These are phyloP conservation scores for Kodamaea hsintzibuensis DNA, from an alignment of 805 yeast genomes.

Conservation along the genomic window DNA sequence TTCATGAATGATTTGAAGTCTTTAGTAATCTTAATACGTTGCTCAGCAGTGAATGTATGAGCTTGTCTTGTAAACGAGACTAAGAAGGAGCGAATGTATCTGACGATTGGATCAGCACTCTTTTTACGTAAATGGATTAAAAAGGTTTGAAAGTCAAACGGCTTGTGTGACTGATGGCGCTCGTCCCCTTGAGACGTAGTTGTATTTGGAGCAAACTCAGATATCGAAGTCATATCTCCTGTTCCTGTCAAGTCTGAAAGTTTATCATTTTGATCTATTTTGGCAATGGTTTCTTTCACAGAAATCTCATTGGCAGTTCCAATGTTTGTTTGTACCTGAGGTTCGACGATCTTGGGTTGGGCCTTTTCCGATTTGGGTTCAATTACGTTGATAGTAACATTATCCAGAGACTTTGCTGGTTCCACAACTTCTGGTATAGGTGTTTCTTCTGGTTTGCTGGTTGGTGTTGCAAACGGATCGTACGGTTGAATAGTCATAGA, in stretches of 20 bases:
- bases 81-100: conserved; percentile 82
- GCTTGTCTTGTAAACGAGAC: conserved; percentile 67
- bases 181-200: conserved; percentile 24
- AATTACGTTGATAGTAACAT: not conserved
- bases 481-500: conserved; percentile 24
- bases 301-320: too few species aligned
- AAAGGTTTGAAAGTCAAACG: conserved; percentile 84
- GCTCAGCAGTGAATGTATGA: conserved; percentile 63
- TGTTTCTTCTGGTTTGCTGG: not conserved
- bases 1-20: conserved; percentile 79
- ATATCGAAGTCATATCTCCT: conserved; percentile 17
- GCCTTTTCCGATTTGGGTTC: not conserved
- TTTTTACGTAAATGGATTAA: conserved; percentile 67
- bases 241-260: conserved; percentile 15
- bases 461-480: conserved; percentile 12
- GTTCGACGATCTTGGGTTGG: not conserved
- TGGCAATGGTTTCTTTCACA: not conserved
- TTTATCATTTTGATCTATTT: conserved; percentile 2
- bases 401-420: not conserved
- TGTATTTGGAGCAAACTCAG: not conserved
- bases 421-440: not conserved
- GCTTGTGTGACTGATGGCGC: conserved; percentile 43
- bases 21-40: conserved; percentile 71
- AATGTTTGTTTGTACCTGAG: too few species aligned
- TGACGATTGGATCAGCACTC: conserved; percentile 84